These are phyloP conservation scores for Phytophthora colocasiae DNA, from an alignment of 352 stramenopile genomes.

Conservation along the genomic window DNA sequence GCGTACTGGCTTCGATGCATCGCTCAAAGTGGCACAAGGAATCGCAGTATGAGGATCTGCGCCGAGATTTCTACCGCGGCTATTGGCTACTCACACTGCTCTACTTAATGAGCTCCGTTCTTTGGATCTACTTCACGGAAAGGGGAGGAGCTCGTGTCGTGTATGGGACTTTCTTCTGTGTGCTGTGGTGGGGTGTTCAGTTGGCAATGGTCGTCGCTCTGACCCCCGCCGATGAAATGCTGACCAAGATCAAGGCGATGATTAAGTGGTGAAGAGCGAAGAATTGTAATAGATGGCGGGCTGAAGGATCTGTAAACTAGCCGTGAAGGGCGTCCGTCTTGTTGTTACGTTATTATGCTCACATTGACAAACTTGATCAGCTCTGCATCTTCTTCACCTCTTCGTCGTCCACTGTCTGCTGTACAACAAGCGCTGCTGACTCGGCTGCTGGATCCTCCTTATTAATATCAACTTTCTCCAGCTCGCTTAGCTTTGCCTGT, in stretches of 20 bases:
- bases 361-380: constrained; percentile 4
- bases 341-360: neutral
- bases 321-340: neutral
- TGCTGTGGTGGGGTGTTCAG: constrained; percentile 60
- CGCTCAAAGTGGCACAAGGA: constrained; percentile 58
- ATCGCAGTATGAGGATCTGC: constrained; percentile 45
- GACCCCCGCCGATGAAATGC: constrained; percentile 65
- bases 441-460: constrained; percentile 2
- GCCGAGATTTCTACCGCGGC: constrained; percentile 62
- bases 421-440: constrained; percentile 27
- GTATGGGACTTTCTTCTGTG: constrained; percentile 64
- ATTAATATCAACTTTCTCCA: constrained; percentile 18
- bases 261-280: constrained; percentile 27
- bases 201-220: constrained; percentile 62
- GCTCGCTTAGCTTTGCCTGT: constrained; percentile 12
- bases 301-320: neutral
- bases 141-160: constrained; percentile 48
- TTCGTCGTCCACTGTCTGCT: constrained; percentile 15
- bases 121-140: constrained; percentile 76
- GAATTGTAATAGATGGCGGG: constrained; percentile 4
- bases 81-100: constrained; percentile 68
- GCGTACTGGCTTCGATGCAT: constrained; percentile 56
- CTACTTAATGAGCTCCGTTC: constrained; percentile 41
- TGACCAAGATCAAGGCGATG: constrained; percentile 37
- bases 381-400: constrained; percentile 23